These are phyloP conservation scores for Solanum pinnatisectum DNA, from an alignment of 257 asterid genomes.

Conservation along the genomic window DNA sequence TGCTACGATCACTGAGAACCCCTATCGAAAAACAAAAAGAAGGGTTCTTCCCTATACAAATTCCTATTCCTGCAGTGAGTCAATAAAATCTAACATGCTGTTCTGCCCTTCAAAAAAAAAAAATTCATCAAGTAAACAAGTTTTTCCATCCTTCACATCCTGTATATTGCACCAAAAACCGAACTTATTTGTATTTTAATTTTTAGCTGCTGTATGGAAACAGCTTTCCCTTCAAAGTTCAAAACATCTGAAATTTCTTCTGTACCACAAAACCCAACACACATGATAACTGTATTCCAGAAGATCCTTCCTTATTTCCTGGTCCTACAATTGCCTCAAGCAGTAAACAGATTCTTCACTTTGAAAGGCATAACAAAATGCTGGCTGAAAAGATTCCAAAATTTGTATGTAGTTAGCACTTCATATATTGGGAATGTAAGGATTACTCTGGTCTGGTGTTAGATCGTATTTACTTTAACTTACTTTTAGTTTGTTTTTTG, in stretches of 20 bases:
- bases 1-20: neutral
- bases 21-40: neutral
- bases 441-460: neutral
- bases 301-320: neutral
- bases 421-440: neutral
- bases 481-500: neutral
- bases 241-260: neutral
- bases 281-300: neutral
- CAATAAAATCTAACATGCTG: neutral
- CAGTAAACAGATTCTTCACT: neutral
- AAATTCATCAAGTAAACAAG: neutral
- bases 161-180: neutral
- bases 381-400: neutral
- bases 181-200: neutral
- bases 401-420: neutral
- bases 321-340: neutral
- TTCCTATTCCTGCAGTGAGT: neutral
- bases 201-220: neutral
- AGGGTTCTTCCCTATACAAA: neutral
- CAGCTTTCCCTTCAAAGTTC: neutral
- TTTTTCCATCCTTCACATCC: neutral
- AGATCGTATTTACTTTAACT: neutral
- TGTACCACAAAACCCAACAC: neutral
- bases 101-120: neutral
- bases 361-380: neutral